phyloP scores from a whole-genome alignment of 768 basidiomycete species.

The Phylloporus sp. region DNA sequence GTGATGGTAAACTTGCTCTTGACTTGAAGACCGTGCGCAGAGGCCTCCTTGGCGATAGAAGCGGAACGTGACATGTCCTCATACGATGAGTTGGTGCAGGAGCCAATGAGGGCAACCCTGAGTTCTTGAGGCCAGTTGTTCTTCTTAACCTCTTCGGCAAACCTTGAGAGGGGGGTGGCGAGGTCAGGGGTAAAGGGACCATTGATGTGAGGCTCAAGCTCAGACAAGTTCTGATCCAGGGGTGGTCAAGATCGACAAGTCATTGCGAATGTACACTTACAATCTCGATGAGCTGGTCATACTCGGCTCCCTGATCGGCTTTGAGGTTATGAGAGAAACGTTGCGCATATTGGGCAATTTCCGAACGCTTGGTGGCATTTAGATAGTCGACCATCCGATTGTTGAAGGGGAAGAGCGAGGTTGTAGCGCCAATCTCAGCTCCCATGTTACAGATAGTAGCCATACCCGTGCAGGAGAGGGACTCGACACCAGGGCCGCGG shows the following conservation, averaged over 20 bases:
- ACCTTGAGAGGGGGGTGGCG: constrained; percentile 96
- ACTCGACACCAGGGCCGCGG: constrained; percentile 90
- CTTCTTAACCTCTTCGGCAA: constrained; percentile 85
- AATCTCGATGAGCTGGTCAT: constrained; percentile 92
- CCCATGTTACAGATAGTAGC: constrained; percentile 99
- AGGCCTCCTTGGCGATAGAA: constrained; percentile 86
- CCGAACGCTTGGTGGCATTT: constrained; percentile 86
- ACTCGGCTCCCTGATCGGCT: constrained; percentile 85
- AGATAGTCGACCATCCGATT: constrained; percentile 90
- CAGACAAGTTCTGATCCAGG: constrained; percentile 74
- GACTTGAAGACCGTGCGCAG: constrained; percentile 77
- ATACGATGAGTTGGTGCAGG: constrained; percentile 99
- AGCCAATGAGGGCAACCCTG: constrained; percentile 96
- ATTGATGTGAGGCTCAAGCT: constrained; percentile 99
- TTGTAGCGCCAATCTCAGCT: constrained; percentile 99
- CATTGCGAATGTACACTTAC: constrained; percentile 39
- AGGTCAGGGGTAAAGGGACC: constrained; percentile 99
- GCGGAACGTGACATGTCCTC: constrained; percentile 99
- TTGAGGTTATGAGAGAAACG: constrained; percentile 86
- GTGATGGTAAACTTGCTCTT: constrained; percentile 98
- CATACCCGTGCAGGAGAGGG: constrained; percentile 98
- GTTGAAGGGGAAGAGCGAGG: constrained; percentile 99
- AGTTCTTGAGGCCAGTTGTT: constrained; percentile 97
- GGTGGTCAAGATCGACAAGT: background rate
- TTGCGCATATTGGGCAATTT: constrained; percentile 87